Percentiles rank a stretch among this genome's conserved stretches.
These are phyloP conservation scores for Arachis monticola DNA, from an alignment of 331 rosid species.

Conservation along the genomic window DNA sequence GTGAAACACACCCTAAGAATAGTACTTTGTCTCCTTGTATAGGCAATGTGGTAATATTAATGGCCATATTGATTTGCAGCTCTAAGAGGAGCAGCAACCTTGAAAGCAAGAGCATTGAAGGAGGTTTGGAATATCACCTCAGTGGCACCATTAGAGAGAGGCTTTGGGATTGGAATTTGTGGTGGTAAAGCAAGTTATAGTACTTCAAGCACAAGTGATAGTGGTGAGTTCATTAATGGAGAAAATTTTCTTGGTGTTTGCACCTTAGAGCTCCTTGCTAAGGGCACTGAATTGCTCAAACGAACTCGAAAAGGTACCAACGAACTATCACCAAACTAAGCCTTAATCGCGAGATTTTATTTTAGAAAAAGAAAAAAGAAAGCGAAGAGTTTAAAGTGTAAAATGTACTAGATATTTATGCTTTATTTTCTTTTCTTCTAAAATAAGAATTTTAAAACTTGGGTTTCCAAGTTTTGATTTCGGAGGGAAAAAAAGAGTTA, in stretches of 20 bases:
- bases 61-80: slow-evolving; percentile 54
- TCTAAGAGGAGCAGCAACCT: slow-evolving; percentile 89
- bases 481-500: too few species aligned
- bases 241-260: slow-evolving; percentile 57
- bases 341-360: neutral
- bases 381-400: too few species aligned
- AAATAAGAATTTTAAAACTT: too few species aligned
- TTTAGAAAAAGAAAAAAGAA: too few species aligned
- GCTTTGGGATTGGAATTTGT: slow-evolving; percentile 67
- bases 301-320: slow-evolving; percentile 79
- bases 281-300: slow-evolving; percentile 84
- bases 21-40: neutral
- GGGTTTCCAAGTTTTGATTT: too few species aligned
- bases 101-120: slow-evolving; percentile 84
- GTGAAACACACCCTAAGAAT: too few species aligned
- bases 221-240: slow-evolving; percentile 61
- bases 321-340: neutral
- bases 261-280: slow-evolving; percentile 77
- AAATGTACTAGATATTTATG: too few species aligned
- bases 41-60: neutral
- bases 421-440: too few species aligned
- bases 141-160: slow-evolving; percentile 83
- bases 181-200: slow-evolving; percentile 61
- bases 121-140: slow-evolving; percentile 83
- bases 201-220: slow-evolving; percentile 58